Evolutionary conservation across 768 basidiomycete species (phyloP).

Genomic region (Dentipellis sp.): DNA sequence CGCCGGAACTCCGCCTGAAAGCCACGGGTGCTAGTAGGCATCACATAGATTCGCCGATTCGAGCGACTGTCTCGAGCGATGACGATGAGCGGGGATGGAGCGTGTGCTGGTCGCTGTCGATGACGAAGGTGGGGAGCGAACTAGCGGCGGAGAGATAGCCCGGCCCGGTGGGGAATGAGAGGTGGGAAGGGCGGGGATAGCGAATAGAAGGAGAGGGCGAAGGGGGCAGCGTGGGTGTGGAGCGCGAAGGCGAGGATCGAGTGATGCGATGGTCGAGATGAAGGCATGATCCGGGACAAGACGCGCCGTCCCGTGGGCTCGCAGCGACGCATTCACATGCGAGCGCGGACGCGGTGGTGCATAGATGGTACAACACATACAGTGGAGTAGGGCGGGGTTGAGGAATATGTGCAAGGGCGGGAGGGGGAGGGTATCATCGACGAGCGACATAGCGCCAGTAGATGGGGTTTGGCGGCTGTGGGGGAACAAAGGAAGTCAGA

Average conservation of each 20-base stretch:
- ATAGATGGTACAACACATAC: not conserved
- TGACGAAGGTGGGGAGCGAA: not conserved
- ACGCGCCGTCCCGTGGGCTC: not conserved
- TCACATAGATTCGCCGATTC: no score
- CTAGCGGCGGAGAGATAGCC: not conserved
- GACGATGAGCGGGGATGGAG: not conserved
- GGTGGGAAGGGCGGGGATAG: not conserved
- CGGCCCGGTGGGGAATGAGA: not conserved
- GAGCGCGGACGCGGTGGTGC: not conserved
- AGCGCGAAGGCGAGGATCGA: not conserved
- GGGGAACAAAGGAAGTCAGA: conserved; percentile 4
- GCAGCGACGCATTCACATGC: not conserved
- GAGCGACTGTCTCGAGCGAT: not conserved
- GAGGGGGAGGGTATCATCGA: conserved; percentile 17
- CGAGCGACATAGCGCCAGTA: conserved; percentile 43
- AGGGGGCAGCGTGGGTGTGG: not conserved
- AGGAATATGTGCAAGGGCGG: not conserved
- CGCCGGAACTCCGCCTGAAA: no score
- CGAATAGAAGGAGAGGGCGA: not conserved
- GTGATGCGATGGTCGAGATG: not conserved
- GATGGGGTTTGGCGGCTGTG: conserved; percentile 32
- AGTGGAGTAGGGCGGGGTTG: not conserved
- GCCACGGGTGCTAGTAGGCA: no score
- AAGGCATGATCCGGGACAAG: not conserved
- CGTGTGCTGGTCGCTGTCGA: not conserved